Evolutionary conservation across 345 rosid species (phyloP).

Genomic region (Populus deltoides): DNA sequence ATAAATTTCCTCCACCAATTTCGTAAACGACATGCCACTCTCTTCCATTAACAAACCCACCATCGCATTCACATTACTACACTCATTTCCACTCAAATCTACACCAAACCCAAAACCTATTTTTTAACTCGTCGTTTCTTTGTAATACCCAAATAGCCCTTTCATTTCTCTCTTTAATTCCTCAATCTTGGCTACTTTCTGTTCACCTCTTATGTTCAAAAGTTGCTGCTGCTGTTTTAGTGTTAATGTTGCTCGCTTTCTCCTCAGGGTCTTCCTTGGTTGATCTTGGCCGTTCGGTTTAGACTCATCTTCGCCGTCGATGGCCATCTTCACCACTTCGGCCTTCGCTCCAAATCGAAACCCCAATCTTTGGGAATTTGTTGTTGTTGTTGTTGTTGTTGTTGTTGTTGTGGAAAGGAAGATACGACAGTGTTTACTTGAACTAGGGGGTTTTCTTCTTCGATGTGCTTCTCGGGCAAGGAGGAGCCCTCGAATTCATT

Average conservation of each 20-base stretch:
- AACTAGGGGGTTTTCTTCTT: background rate
- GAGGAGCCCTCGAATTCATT: background rate
- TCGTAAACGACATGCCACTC: conserved; percentile 56
- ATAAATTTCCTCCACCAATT: conserved; percentile 53
- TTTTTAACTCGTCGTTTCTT: conserved; percentile 37
- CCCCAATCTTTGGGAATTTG: background rate
- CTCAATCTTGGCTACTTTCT: conserved; percentile 42
- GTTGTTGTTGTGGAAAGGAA: background rate
- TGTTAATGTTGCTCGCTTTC: conserved; percentile 48
- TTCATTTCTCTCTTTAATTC: conserved; percentile 43
- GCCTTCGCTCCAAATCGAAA: background rate
- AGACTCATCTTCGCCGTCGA: conserved; percentile 1
- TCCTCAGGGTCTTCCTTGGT: conserved; percentile 41
- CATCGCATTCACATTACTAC: conserved; percentile 37
- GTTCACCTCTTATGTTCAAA: conserved; percentile 27
- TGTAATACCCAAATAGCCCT: conserved; percentile 53
- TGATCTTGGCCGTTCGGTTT: conserved; percentile 20
- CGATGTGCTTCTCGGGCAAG: background rate
- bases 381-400: too few species aligned
- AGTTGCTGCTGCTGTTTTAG: background rate
- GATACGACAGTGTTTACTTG: too few species aligned
- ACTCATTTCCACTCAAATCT: conserved; percentile 23
- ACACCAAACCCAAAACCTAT: conserved; percentile 30
- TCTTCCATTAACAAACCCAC: conserved; percentile 78
- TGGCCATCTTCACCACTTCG: background rate